phyloP scores from a whole-genome alignment of 208 protist species.

The Leishmania aethiopica region DNA sequence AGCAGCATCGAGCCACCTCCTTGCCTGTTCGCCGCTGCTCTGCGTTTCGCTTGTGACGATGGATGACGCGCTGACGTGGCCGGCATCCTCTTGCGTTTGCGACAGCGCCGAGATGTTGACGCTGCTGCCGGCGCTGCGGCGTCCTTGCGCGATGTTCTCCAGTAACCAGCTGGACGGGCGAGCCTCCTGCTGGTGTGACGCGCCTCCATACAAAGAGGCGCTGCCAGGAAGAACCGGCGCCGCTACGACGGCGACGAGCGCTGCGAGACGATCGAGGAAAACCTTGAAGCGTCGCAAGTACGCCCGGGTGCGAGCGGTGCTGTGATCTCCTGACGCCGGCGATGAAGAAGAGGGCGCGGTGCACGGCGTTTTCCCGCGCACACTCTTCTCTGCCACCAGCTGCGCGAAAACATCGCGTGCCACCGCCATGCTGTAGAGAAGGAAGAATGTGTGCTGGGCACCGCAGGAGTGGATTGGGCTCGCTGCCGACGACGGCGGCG shows the following conservation, averaged over 20 bases:
- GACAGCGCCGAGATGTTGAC: neutral
- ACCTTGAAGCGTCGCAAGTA: slow-evolving; percentile 8
- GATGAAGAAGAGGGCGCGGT: neutral
- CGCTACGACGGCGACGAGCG: slow-evolving; percentile 4
- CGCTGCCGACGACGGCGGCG: neutral
- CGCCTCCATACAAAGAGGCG: neutral
- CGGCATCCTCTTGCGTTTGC: neutral
- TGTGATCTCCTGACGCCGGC: neutral
- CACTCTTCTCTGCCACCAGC: neutral
- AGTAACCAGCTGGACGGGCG: slow-evolving; percentile 38
- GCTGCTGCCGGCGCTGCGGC: slow-evolving; percentile 12
- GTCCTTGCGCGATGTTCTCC: slow-evolving; percentile 25
- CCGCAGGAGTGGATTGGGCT: neutral
- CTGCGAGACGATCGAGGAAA: slow-evolving; percentile 14
- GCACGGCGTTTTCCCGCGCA: neutral
- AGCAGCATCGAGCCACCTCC: neutral
- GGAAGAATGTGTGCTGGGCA: slow-evolving; percentile 6
- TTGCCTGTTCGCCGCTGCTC: neutral
- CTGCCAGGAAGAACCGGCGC: slow-evolving; percentile 10
- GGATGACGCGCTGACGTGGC: neutral
- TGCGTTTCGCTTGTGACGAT: neutral
- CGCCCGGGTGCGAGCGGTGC: neutral
- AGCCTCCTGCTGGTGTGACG: slow-evolving; percentile 5
- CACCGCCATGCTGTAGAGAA: slow-evolving; percentile 20
- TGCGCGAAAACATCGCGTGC: slow-evolving; percentile 6